phyloP scores from a whole-genome alignment of 1,139 yeast genomes.

The Casaregolazyma lundiana region DNA sequence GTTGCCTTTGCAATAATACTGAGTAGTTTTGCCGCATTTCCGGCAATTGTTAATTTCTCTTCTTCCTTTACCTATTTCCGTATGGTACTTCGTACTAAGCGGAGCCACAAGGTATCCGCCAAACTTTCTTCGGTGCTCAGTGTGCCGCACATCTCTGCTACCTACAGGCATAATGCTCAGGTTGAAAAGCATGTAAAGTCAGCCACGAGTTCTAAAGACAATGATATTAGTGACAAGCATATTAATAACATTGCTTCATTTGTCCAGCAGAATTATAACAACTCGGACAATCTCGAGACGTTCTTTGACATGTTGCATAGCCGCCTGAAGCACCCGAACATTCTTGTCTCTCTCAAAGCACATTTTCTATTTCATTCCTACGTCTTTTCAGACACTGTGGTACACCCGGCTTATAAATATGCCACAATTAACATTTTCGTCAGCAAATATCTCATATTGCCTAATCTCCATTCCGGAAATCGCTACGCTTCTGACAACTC shows the following conservation, averaged over 20 bases:
- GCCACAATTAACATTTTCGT: slow-evolving; percentile 11
- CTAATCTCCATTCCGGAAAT: slow-evolving; percentile 8
- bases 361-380: slow-evolving; percentile 23
- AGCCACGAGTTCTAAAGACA: slow-evolving; percentile 23
- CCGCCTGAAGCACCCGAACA: slow-evolving; percentile 12
- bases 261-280: slow-evolving; percentile 14
- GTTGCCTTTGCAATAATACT: too few relatives aligned
- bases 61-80: not conserved
- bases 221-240: slow-evolving; percentile 22
- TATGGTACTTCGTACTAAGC: not conserved
- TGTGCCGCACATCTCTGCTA: slow-evolving; percentile 8
- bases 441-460: slow-evolving; percentile 9
- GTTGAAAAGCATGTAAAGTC: slow-evolving; percentile 18
- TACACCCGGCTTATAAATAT: slow-evolving; percentile 12
- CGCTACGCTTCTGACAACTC: slow-evolving; percentile 12
- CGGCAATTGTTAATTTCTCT: not conserved
- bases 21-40: too few relatives aligned
- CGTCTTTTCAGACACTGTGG: slow-evolving; percentile 20
- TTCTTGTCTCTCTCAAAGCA: slow-evolving; percentile 20
- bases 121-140: slow-evolving; percentile 6
- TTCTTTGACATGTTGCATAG: slow-evolving; percentile 17
- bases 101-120: not conserved
- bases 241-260: slow-evolving; percentile 16
- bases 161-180: slow-evolving; percentile 2
- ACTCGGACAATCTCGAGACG: slow-evolving; percentile 12